A percentile compares a stretch with the other conserved stretches of the same genome.
phyloP scores from a whole-genome alignment of 1,139 yeast species.

The Taphrina pruni region DNA sequence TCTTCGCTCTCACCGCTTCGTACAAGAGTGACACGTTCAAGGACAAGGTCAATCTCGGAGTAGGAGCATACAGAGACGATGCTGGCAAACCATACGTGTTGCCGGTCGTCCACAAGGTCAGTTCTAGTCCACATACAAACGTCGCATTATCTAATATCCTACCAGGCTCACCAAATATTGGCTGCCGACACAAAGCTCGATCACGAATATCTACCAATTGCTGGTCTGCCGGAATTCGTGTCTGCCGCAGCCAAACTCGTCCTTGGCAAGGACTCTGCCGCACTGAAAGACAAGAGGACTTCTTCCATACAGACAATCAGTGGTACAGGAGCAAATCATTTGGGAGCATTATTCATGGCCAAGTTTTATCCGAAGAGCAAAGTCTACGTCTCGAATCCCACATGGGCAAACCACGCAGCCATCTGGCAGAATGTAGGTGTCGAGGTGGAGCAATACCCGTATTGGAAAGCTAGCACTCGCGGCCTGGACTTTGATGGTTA shows the following conservation, averaged over 20 bases:
- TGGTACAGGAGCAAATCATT: conserved; percentile 95
- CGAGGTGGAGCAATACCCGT: conserved; percentile 70
- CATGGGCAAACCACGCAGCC: conserved; percentile 95
- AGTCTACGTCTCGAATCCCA: conserved; percentile 85
- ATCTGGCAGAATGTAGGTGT: conserved; percentile 74
- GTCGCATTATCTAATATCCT: no score
- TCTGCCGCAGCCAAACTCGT: conserved; percentile 78
- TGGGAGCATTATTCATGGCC: conserved; percentile 75
- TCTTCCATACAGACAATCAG: conserved; percentile 84
- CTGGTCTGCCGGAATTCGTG: conserved; percentile 77
- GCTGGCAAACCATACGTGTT: conserved; percentile 86
- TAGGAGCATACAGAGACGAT: conserved; percentile 91
- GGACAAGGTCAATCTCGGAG: conserved; percentile 68
- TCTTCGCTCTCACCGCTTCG: conserved; percentile 80
- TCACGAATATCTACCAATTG: conserved; percentile 89
- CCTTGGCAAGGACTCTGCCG: conserved; percentile 59
- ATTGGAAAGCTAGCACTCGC: conserved; percentile 72
- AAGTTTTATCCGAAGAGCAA: conserved; percentile 57
- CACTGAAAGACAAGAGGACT: conserved; percentile 43
- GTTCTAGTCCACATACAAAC: conserved; percentile 51
- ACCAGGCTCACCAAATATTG: conserved; percentile 64
- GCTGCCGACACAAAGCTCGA: conserved; percentile 68
- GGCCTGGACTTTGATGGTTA: conserved; percentile 63
- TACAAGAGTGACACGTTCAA: conserved; percentile 58
- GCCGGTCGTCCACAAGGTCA: conserved; percentile 79